These are phyloP conservation scores for Fusarium sp. DNA, from an alignment of 2,329 filamentous ascomycete species.

Conservation along the genomic window DNA sequence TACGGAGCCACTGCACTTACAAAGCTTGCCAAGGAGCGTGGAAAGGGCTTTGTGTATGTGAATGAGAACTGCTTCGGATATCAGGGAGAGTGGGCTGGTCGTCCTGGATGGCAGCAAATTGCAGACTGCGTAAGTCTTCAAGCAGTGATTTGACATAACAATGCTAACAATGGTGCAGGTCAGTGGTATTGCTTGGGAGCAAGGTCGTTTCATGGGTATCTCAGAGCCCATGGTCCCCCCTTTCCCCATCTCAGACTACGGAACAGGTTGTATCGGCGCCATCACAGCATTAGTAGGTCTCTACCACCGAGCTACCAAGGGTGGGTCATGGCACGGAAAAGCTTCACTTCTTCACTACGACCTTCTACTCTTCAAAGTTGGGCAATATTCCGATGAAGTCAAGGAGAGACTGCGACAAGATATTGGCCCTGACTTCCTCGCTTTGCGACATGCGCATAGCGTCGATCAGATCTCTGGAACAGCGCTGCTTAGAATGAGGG, in stretches of 20 bases:
- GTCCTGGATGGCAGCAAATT: constrained; percentile 79
- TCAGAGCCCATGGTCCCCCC: constrained; percentile 74
- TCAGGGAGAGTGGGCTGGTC: constrained; percentile 67
- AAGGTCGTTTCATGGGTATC: constrained; percentile 70
- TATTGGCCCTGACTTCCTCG: constrained; percentile 65
- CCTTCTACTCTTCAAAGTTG: constrained; percentile 70
- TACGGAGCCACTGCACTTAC: constrained; percentile 69
- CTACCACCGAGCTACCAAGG: constrained; percentile 69
- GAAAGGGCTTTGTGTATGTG: constrained; percentile 74
- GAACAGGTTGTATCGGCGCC: constrained; percentile 77
- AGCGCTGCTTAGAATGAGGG: constrained; percentile 59
- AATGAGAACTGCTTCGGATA: constrained; percentile 79
- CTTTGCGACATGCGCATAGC: constrained; percentile 69
- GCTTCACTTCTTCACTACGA: constrained; percentile 76
- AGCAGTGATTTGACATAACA: rapidly evolving
- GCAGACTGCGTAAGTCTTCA: constrained; percentile 66
- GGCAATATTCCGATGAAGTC: constrained; percentile 65
- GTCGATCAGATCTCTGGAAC: constrained; percentile 73
- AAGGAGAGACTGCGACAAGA: constrained; percentile 63
- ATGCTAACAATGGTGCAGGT: constrained; percentile 52
- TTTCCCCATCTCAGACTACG: constrained; percentile 74
- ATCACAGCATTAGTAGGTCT: constrained; percentile 74
- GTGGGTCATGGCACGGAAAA: constrained; percentile 74
- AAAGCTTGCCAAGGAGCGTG: constrained; percentile 63
- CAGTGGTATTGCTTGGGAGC: constrained; percentile 69